A percentile compares a stretch with the other conserved stretches of the same genome.
These are phyloP conservation scores for Cucurbita moschata DNA, from an alignment of 306 rosid species.

Conservation along the genomic window DNA sequence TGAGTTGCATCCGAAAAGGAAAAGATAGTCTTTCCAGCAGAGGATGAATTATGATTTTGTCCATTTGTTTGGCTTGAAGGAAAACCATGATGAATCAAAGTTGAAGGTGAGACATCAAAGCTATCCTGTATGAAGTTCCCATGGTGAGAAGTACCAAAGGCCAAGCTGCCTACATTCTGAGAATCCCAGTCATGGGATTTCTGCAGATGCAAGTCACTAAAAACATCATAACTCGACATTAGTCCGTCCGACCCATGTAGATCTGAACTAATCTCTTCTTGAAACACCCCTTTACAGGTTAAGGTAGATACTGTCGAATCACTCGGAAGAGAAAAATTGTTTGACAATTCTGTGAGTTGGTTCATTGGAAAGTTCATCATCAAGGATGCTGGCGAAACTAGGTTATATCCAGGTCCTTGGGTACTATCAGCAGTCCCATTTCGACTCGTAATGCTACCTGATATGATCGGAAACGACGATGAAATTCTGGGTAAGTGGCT, in stretches of 20 bases:
- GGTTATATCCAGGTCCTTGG: conserved; percentile 38
- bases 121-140: conserved; percentile 40
- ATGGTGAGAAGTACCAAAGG: conserved; percentile 46
- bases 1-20: conserved; percentile 30
- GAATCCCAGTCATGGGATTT: conserved; percentile 71
- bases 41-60: conserved; percentile 21
- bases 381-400: conserved; percentile 28
- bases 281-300: conserved; percentile 37
- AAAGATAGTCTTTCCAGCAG: conserved; percentile 33
- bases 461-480: conserved; percentile 30
- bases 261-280: conserved; percentile 45
- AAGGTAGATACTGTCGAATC: conserved; percentile 18
- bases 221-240: conserved; percentile 51
- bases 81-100: conserved; percentile 56
- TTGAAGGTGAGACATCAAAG: conserved; percentile 46
- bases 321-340: conserved; percentile 54
- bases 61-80: conserved; percentile 34
- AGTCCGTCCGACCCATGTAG: conserved; percentile 40
- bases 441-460: conserved; percentile 42
- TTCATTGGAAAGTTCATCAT: conserved; percentile 53
- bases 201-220: conserved; percentile 53
- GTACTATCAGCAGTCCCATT: conserved; percentile 35
- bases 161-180: conserved; percentile 43
- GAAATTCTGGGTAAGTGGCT: conserved; percentile 47
- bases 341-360: conserved; percentile 50